Evolutionary conservation across 1,284 basidiomycete species (phyloP), one percentile per base, ranked within the genome.

Genomic region (Coniophora puteana): DNA sequence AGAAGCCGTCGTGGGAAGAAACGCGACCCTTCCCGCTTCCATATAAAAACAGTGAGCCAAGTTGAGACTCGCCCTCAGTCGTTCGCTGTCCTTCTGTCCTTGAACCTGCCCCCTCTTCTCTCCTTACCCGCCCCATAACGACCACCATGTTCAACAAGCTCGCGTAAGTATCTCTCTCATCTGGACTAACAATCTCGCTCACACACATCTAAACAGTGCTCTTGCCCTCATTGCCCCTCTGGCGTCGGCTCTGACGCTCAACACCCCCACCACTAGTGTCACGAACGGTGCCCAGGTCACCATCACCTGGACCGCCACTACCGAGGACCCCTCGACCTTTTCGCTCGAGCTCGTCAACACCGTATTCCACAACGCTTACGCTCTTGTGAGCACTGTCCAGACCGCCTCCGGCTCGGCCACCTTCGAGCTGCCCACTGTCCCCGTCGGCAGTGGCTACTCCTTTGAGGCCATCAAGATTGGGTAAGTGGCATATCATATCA

Each of bases 371-470:
- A 62, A 75, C 45, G 45, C 67, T 0, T 74, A 74, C 37, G 81
- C 74, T 29, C 67, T 87, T 41, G 74, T 68, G 10, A 83, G 76
- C 67, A 82, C 78, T 47, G 62, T 87, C 1, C 51, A 63, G 17
- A 67, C 74, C 1, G 36, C 61, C 1, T 12, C 44, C 0, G 63
- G 67, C 5, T 34, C 53, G 4, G 0, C 76, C 4, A 66, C 60
- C 0, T 30, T 86, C 18, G 38, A 45, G 0, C 51, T 84, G 11
- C 80, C 80, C 8, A 45, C 66, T 22, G 70, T 86, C n/a, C 71
- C 71, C 2, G 49, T 46, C 11, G 65, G 62, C 40, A 82, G 79
- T 12, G 55, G 68, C 8, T 87, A 85, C 59, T 68, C 64, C 3
- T 13, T 86, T 0, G 40, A 71, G 46, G 72, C 78, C 4, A 69